These are phyloP conservation scores for Meyerozyma smithsonii DNA, from an alignment of 1,139 yeast species.

Conservation along the genomic window DNA sequence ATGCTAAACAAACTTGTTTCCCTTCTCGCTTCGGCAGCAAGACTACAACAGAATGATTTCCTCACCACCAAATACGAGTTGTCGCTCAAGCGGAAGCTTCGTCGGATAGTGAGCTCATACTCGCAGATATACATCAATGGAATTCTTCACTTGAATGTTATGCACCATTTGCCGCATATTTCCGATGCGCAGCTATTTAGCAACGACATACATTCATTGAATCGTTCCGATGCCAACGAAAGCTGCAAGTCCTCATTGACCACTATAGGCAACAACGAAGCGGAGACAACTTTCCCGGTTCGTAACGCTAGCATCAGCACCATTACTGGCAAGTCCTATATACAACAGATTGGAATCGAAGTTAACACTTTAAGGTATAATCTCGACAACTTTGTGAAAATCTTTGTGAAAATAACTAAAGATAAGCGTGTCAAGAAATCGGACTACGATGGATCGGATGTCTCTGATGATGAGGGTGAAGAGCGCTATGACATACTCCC, in stretches of 20 bases:
- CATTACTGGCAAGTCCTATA: constrained; percentile 14
- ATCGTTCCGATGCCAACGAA: constrained; percentile 12
- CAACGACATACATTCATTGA: constrained; percentile 28
- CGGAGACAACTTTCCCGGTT: neutral
- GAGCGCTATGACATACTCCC: constrained; percentile 46
- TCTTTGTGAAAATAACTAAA: constrained; percentile 26
- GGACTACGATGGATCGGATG: constrained; percentile 41
- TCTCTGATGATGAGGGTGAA: constrained; percentile 30
- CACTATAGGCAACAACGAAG: neutral
- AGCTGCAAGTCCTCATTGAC: constrained; percentile 2
- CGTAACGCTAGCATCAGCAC: constrained; percentile 1
- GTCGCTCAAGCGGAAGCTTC: constrained; percentile 44
- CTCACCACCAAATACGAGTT: constrained; percentile 39
- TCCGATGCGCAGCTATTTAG: constrained; percentile 28
- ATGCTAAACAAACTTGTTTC: constrained; percentile 46
- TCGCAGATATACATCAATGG: constrained; percentile 62
- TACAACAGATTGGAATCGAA: constrained; percentile 36
- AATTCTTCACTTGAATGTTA: constrained; percentile 43
- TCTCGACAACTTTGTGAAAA: constrained; percentile 23
- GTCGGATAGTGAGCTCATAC: constrained; percentile 46
- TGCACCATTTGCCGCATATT: constrained; percentile 25
- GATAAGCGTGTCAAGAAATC: constrained; percentile 28
- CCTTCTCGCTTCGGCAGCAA: constrained; percentile 45
- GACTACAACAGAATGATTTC: constrained; percentile 50
- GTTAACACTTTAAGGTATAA: constrained; percentile 29